Conservation (phyloP, 768 basidiomycete genomes). For the Boletus sp. region DNA sequence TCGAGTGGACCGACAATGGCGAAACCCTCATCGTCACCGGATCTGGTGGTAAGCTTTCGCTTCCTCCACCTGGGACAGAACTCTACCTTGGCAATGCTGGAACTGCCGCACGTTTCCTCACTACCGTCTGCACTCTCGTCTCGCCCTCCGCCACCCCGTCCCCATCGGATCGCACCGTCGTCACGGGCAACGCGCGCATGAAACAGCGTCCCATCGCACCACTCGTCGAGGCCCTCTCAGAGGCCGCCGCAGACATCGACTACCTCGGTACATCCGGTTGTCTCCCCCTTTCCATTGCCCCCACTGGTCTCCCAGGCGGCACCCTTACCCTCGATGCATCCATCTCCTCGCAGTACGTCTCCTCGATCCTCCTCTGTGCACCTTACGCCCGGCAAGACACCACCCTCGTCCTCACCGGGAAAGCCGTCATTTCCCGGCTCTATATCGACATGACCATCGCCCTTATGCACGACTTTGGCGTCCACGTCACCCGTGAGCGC, state of each 20-base stretch:
- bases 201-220: conserved; percentile 97
- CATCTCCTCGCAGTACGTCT: conserved; percentile 97
- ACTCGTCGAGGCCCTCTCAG: conserved; percentile 81
- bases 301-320: conserved; percentile 79
- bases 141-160: conserved; percentile 39
- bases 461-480: conserved; percentile 94
- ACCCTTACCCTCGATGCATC: conserved; percentile 85
- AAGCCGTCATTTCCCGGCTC: conserved; percentile 95
- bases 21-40: conserved; percentile 93
- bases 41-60: conserved; percentile 72
- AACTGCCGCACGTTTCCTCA: conserved; percentile 95
- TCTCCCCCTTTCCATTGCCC: conserved; percentile 82
- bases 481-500: conserved; percentile 63
- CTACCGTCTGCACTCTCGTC: conserved; percentile 92
- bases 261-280: conserved; percentile 82
- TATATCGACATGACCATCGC: conserved; percentile 99
- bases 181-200: conserved; percentile 98
- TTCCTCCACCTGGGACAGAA: conserved; percentile 78
- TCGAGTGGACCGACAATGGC: conserved; percentile 94
- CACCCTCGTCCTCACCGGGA: conserved; percentile 86
- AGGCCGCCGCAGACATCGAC: conserved; percentile 74
- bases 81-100: conserved; percentile 97
- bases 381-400: conserved; percentile 87
- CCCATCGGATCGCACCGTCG: conserved; percentile 55
- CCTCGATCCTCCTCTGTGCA: conserved; percentile 93